phyloP scores from a whole-genome alignment of 805 yeast genomes.

The Pichia thaimueangensis region DNA sequence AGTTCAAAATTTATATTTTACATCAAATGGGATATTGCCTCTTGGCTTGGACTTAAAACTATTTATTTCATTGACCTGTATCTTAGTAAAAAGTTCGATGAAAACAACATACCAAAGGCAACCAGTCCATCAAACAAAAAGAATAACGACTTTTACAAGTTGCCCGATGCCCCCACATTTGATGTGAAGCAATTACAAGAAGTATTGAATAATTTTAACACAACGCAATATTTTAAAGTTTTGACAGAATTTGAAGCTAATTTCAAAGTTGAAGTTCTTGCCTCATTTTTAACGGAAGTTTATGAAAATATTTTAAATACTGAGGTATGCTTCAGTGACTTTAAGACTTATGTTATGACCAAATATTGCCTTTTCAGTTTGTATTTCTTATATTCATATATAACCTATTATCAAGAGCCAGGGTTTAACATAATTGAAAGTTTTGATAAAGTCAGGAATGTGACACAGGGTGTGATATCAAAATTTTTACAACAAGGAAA shows the following conservation, averaged over 20 bases:
- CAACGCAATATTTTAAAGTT: background rate
- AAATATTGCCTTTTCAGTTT: constrained; percentile 4
- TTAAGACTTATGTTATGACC: constrained; percentile 8
- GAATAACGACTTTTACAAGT: no score
- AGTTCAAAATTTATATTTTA: background rate
- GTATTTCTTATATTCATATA: constrained; percentile 7
- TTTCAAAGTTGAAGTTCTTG: background rate
- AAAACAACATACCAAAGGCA: background rate
- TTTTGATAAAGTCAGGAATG: constrained; percentile 1
- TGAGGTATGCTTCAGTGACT: constrained; percentile 2
- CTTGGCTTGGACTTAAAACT: constrained; percentile 7
- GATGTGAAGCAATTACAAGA: background rate
- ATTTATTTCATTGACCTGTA: constrained; percentile 4
- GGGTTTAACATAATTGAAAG: background rate
- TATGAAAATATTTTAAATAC: constrained; percentile 5
- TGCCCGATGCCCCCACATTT: background rate
- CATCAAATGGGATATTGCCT: constrained; percentile 4
- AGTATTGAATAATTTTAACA: background rate
- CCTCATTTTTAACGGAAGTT: constrained; percentile 2
- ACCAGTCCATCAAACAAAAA: background rate
- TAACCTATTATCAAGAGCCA: background rate
- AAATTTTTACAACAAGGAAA: constrained; percentile 4
- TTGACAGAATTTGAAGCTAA: background rate
- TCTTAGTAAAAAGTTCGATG: background rate
- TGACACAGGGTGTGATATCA: background rate